These are phyloP conservation scores for Neonectria neomacrospora DNA, from an alignment of 2,329 filamentous ascomycete species.

Conservation along the genomic window DNA sequence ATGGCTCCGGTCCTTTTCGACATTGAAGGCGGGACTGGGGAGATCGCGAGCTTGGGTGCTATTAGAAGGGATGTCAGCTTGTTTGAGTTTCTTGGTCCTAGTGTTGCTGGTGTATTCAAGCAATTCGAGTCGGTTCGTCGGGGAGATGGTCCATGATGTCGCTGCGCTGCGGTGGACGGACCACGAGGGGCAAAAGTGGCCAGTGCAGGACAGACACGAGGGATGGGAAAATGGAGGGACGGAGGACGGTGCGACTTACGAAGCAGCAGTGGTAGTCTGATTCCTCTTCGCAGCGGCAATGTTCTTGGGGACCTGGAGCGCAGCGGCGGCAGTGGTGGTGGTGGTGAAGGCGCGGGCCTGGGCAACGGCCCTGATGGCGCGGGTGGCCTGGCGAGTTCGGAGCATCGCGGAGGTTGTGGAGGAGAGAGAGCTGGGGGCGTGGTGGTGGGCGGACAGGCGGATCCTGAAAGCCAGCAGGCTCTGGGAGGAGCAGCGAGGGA, in stretches of 20 bases:
- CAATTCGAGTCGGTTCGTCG: constrained; percentile 11
- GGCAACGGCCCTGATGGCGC: constrained; percentile 59
- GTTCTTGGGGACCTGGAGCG: constrained; percentile 53
- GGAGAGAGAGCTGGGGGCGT: constrained; percentile 23
- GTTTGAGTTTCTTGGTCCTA: constrained; percentile 23
- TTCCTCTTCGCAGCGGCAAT: constrained; percentile 55
- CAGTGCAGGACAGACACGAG: constrained; percentile 7
- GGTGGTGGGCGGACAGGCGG: constrained; percentile 15
- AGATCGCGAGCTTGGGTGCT: constrained; percentile 61
- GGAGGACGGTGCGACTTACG: constrained; percentile 58
- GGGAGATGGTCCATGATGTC: background rate
- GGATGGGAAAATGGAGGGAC: constrained; percentile 15
- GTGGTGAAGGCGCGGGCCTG: constrained; percentile 56
- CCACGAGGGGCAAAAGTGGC: constrained; percentile 30
- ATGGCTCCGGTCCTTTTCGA: constrained; percentile 63
- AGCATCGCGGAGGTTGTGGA: constrained; percentile 34
- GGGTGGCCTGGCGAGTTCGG: constrained; percentile 38
- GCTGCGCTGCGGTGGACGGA: constrained; percentile 6
- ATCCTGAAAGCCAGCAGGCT: constrained; percentile 26
- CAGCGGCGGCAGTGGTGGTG: constrained; percentile 50
- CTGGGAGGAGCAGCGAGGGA: constrained; percentile 18
- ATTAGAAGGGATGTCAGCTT: constrained; percentile 26
- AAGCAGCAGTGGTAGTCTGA: constrained; percentile 58
- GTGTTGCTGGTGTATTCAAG: constrained; percentile 7
- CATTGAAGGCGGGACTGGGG: constrained; percentile 72